Evolutionary conservation across 805 yeast genomes (phyloP), one percentile per base, ranked within the genome.

Genomic region (Kuraishia cidri): DNA sequence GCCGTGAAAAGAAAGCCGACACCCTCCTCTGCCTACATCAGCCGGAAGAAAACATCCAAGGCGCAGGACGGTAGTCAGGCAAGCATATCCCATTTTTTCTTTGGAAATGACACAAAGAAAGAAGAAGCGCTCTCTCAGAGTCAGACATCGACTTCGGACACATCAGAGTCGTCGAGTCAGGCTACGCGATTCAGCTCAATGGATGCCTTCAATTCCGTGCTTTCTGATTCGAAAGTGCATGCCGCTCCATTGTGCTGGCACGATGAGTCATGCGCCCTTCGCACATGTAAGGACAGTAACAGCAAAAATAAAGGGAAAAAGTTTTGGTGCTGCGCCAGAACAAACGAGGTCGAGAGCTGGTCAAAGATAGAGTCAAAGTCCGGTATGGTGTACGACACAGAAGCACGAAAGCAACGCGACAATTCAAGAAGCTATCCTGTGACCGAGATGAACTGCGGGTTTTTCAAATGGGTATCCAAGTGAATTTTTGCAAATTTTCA

Each of bases 271-370:
- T 63, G 75, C 22, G 50, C 62, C 4, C 40, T 73, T 29, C 56
- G 66, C 38, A 62, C 72, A 0, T 70, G 75, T 0, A 60, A 50
- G 40, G 65, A 68, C 1, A 34, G 47, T 4, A 37, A 34, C 31
- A 44, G 47, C 6, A 48, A 54, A 17, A 68, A 67, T 36, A 63
- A 56, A 24, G 79, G 79, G 0, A 59, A 54, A 33, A 68, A 64
- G 39, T 74, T 74, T 40, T 74, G 79, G 79, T 59, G 69, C 15
- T 74, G 80, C 45, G 38, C 58, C 0, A 54, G 60, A 37, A 57
- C 62, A 2, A 43, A 47, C 1, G 39, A 34, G 24, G 37, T n/a
- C n/a, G n/a, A n/a, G n/a, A n/a, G n/a, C n/a, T n/a, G n/a, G n/a
- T n/a, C n/a, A n/a, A n/a, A n/a, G n/a, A n/a, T n/a, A n/a, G n/a